Base-by-base conservation (phyloP, 306 rosid species). In the Acmispon strigosus region DNA sequence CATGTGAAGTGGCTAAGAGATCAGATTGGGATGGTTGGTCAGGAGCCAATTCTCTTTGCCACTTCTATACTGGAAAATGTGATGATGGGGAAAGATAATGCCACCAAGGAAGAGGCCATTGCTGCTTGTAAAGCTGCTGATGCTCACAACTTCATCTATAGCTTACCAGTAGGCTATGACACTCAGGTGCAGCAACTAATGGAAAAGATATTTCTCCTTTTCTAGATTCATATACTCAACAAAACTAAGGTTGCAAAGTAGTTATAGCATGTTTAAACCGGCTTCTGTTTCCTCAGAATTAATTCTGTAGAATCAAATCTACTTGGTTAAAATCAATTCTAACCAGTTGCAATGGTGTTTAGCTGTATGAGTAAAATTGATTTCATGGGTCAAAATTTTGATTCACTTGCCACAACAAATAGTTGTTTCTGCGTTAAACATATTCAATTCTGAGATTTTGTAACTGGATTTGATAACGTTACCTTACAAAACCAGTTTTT, bases 21-120 rank as follows among this genome's bases (percentile, higher is more conserved):
- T 69, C 96, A 93, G 81, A 88, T 93, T 74, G 98, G 98, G 10
- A 90, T 87, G 90, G 88, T 93, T 55, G 96, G 97, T 22, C 97
- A 93, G 59, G 98, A 93, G 73, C 97, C 98, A 9, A 65, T 83
- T 69, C 97, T 90, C 10, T 93, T 93, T 62, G 89, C 92, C 82
- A 87, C 94, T 15, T 87, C 84, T 24, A 90, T 88, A 71, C 52
- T 90, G 2, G 94, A 90, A 83, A 93, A 93, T 65, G 86, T 93
- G 72, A 80, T 90, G 92, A 90, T 93, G 97, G 98, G 98, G 22
- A 93, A 80, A 75, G 94, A 90, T 62, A 81, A 82, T 72, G 85
- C 89, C 69, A 90, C 94, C 9, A 82, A 81, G 82, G 76, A 87
- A 65, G 98, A 93, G 24, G 98, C 94, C 47, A 62, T 90, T 72